These are phyloP conservation scores for Evansstolkia leycettana DNA, from an alignment of 495 filamentous ascomycete species.

Conservation along the genomic window DNA sequence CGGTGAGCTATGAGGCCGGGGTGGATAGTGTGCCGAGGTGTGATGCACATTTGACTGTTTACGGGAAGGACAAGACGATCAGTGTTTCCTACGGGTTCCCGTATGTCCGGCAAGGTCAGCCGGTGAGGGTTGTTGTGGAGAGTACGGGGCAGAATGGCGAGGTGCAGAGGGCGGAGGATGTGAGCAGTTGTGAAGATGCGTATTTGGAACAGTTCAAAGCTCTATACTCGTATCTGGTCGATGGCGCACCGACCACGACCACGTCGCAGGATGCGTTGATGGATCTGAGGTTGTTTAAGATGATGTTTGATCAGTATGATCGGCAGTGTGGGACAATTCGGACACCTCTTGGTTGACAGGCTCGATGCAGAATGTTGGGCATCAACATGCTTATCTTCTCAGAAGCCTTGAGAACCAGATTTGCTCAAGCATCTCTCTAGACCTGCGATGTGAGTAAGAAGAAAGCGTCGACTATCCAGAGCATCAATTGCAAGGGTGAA, in stretches of 20 bases:
- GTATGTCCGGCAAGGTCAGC: conserved; percentile 30
- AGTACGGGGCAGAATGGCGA: too few species aligned
- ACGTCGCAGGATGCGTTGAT: conserved; percentile 28
- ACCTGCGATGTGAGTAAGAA: too few species aligned
- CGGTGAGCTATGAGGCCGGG: conserved; percentile 43
- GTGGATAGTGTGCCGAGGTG: conserved; percentile 40
- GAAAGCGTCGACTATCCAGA: too few species aligned
- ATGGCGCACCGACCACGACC: too few species aligned
- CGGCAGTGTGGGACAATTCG: conserved; percentile 31
- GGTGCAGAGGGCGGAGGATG: conserved; percentile 24
- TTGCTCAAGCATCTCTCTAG: too few species aligned
- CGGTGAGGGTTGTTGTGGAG: conserved; percentile 35
- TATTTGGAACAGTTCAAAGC: conserved; percentile 38
- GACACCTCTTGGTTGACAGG: conserved; percentile 23
- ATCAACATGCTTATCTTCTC: too few species aligned
- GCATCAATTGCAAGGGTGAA: too few species aligned
- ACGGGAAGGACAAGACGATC: conserved; percentile 33
- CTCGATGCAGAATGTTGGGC: too few species aligned
- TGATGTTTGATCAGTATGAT: conserved; percentile 30
- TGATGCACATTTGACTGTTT: conserved; percentile 44
- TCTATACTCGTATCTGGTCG: conserved; percentile 34
- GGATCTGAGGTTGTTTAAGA: conserved; percentile 29
- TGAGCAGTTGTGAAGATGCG: conserved; percentile 38
- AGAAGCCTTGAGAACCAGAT: too few species aligned
- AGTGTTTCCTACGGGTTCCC: conserved; percentile 40